Base-by-base conservation (phyloP, 257 asterid species). In the Solanum clarkiae region DNA sequence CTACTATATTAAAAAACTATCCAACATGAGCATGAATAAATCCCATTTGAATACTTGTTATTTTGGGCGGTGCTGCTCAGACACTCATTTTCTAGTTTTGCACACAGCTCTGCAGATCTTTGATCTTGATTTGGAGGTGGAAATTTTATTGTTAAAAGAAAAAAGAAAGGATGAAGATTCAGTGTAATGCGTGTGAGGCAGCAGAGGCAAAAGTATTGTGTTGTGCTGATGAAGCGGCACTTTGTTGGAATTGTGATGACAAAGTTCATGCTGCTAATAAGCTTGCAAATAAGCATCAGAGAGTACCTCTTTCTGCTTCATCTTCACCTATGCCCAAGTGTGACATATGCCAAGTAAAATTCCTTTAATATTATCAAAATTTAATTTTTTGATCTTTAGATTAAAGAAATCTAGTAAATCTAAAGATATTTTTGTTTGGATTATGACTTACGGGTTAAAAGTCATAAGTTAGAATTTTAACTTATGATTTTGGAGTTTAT, bases 161-260 rank as follows among this genome's bases (percentile, higher is more conserved):
- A 0, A 8, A 18, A 2, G 20, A 8, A 57, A 59, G 62, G 89
- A 95, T 95, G 98, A 95, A 93, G 94, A 93, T 95, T 91, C 97
- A 95, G 92, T 95, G 98, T 86, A 95, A 89, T 92, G 93, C 84
- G 36, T 94, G 98, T 72, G 96, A 88, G 92, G 90, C 88, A 66
- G 97, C 93, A 80, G 98, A 94, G 87, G 98, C 98, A 8, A 90
- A 60, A 47, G 89, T 95, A 17, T 87, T 93, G 6, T 95, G 98
- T 90, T 95, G 98, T 88, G 98, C 98, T 9, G 98, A 95, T 85
- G 98, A 95, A 89, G 98, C 94, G 57, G 98, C 95, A 8, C 93
- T 95, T 22, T 95, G 98, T 59, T 85, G 85, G 92, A 63, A 55
- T 5, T 95, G 98, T 87, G 98, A 95, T 84, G 88, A 89, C 84